Evolutionary conservation across 1,284 basidiomycete species (phyloP), one percentile per base, ranked within the genome.

Genomic region (Laetiporus sulphureus): DNA sequence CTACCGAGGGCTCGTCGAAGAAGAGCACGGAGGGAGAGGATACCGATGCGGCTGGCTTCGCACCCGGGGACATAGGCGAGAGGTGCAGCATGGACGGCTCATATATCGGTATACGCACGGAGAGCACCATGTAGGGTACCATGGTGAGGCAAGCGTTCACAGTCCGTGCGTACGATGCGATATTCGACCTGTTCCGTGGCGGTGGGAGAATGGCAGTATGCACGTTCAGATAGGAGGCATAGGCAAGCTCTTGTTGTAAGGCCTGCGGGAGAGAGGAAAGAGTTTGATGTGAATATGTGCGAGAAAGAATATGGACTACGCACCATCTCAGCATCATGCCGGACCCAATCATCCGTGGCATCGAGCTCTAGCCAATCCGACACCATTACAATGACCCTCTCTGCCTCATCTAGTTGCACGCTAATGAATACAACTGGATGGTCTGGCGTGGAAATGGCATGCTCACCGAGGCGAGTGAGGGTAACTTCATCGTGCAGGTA

Each of bases 361-460:
- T 99, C 96, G 31, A 99, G 73, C 62, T 97, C 91, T 10, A 99
- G 72, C 96, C 96, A 99, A 45, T 91, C 88, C 12, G 92, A 91
- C 7, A 87, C 74, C 55, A 96, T 73, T 3, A 75, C 85, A 15
- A 89, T 76, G 18, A 91, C 69, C 25, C 75, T 75, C 45, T 89
- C 83, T 2, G 88, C 83, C 60, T 99, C 94, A 60, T 95, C 91
- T 91, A 8, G 31, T 8, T 16, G 10, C 21, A 44, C 34, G 20
- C 15, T 37, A 13, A n/a, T 32, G 15, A 4, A 42, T 40, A 38
- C 24, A 33, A 32, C 36, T 13, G 21, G 3, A 33, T 31, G 15
- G 19, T 25, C 39, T n/a, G 32, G 19, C 22, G 20, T 21, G 33
- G 38, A 16, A 40, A 13, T 8, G 23, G 24, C 24, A 45, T 39